Evolutionary conservation across 352 stramenopile genomes (phyloP).

Genomic region (Globisporangium barbulae): DNA sequence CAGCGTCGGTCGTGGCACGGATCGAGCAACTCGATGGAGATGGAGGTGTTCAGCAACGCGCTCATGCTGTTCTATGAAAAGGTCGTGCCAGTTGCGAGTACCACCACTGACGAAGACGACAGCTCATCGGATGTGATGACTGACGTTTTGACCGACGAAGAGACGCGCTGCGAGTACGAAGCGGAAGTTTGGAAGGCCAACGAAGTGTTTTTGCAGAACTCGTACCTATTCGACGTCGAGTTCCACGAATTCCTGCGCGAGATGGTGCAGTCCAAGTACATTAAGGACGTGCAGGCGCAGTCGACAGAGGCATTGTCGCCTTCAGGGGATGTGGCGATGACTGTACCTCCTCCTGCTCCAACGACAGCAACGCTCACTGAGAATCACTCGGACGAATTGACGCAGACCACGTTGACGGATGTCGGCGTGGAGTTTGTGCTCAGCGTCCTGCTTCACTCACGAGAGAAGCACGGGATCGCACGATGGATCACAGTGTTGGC

Average conservation of each 20-base stretch:
- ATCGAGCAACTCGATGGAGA: slow-evolving; percentile 94
- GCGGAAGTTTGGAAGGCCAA: slow-evolving; percentile 93
- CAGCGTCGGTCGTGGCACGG: slow-evolving; percentile 93
- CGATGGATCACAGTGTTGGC: slow-evolving; percentile 79
- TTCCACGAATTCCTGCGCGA: slow-evolving; percentile 94
- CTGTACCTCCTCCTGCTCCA: slow-evolving; percentile 20
- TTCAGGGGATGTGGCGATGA: slow-evolving; percentile 13
- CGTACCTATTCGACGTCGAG: slow-evolving; percentile 94
- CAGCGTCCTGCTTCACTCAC: slow-evolving; percentile 83
- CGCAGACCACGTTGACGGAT: slow-evolving; percentile 66
- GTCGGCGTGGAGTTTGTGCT: slow-evolving; percentile 88
- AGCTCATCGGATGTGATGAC: slow-evolving; percentile 22
- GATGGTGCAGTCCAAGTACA: slow-evolving; percentile 83
- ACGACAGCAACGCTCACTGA: slow-evolving; percentile 15
- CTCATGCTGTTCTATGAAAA: slow-evolving; percentile 99
- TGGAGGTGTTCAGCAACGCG: slow-evolving; percentile 98
- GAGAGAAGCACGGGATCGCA: slow-evolving; percentile 85
- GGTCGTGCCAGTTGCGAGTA: slow-evolving; percentile 62
- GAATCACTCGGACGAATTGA: slow-evolving; percentile 40
- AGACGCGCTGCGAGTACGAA: slow-evolving; percentile 78
- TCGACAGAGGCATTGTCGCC: slow-evolving; percentile 5
- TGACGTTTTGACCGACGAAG: slow-evolving; percentile 18
- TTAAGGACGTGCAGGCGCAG: slow-evolving; percentile 38
- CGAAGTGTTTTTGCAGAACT: slow-evolving; percentile 92
- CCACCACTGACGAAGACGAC: slow-evolving; percentile 19